Evolutionary conservation across 2,329 filamentous ascomycete species (phyloP).

Genomic region (Exophiala phaeomuriformis): DNA sequence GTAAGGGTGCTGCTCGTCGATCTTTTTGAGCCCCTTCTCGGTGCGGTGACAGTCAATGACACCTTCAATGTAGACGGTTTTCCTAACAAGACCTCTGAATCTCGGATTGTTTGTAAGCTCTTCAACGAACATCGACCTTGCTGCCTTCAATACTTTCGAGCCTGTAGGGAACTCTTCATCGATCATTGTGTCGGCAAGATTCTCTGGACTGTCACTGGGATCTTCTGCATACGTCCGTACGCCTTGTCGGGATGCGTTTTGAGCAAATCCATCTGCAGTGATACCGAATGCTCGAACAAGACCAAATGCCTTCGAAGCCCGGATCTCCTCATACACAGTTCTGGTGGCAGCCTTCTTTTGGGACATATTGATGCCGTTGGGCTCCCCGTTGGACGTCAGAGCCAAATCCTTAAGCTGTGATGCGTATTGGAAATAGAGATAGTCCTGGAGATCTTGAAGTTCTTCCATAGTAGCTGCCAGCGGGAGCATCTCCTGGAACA

Average conservation of each 20-base stretch:
- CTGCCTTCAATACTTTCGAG: constrained; percentile 66
- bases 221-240: constrained; percentile 81
- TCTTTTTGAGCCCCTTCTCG: constrained; percentile 86
- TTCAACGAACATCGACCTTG: constrained; percentile 82
- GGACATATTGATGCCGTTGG: constrained; percentile 60
- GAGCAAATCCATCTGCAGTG: constrained; percentile 76
- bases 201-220: constrained; percentile 67
- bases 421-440: constrained; percentile 89
- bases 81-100: constrained; percentile 78
- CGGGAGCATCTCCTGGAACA: constrained; percentile 75
- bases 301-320: constrained; percentile 69
- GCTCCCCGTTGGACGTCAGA: constrained; percentile 50
- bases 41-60: constrained; percentile 82
- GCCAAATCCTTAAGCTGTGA: constrained; percentile 74
- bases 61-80: constrained; percentile 74
- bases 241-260: constrained; percentile 72
- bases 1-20: constrained; percentile 90
- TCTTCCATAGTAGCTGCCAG: constrained; percentile 84
- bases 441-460: constrained; percentile 92
- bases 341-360: constrained; percentile 76
- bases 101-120: constrained; percentile 82
- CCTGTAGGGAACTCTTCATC: constrained; percentile 68
- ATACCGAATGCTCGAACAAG: constrained; percentile 88
- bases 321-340: constrained; percentile 73
- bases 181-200: constrained; percentile 73